Conservation (phyloP, 768 basidiomycete genomes). For the Naganishia onofrii region DNA sequence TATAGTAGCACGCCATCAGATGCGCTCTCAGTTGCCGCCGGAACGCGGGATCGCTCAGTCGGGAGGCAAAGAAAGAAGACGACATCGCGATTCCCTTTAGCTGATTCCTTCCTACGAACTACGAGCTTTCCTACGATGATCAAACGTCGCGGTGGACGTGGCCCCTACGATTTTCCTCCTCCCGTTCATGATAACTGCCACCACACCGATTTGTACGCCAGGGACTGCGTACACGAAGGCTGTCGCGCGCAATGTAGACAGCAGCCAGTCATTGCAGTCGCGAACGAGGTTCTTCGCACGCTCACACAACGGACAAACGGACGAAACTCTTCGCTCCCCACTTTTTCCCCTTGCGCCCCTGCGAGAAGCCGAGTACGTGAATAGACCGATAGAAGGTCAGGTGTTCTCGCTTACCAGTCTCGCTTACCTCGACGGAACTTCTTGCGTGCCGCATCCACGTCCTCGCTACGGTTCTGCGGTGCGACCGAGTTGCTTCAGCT, state of each 20-base stretch:
- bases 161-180: no score
- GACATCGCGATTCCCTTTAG: background rate
- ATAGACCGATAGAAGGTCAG: constrained; percentile 5
- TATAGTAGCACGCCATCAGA: background rate
- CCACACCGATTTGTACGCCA: no score
- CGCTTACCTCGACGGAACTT: background rate
- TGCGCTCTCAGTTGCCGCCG: background rate
- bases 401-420: constrained; percentile 20
- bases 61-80: background rate
- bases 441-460: no score
- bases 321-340: background rate
- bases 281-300: background rate
- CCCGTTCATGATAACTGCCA: no score
- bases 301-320: background rate
- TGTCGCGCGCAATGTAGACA: no score
- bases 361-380: background rate
- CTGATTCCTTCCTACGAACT: no score
- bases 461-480: background rate
- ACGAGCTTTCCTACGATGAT: no score
- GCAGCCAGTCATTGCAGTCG: no score
- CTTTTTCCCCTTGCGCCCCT: background rate
- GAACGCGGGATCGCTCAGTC: background rate
- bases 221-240: no score
- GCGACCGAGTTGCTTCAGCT: background rate
- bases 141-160: no score